These are phyloP conservation scores for Ophiostoma piceae DNA, from an alignment of 2,329 filamentous ascomycete genomes.

Conservation along the genomic window DNA sequence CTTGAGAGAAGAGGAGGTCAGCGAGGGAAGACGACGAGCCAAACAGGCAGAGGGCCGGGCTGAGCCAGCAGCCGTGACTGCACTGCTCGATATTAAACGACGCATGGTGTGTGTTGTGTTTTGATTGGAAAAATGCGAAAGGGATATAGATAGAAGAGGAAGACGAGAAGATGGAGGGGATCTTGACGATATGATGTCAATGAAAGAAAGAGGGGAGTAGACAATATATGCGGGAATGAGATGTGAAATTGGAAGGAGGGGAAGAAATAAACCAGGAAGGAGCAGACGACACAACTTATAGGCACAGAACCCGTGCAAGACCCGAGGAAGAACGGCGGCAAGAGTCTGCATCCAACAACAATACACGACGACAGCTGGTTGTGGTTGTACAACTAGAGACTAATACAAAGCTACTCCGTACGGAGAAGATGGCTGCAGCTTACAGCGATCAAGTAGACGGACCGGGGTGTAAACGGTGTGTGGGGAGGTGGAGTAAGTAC, in stretches of 20 bases:
- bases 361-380: background rate
- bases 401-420: background rate
- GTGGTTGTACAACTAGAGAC: background rate
- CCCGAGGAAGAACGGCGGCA: background rate
- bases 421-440: background rate
- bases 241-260: background rate
- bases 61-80: constrained; percentile 31
- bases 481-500: background rate
- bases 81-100: constrained; percentile 42
- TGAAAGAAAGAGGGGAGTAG: background rate
- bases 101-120: constrained; percentile 37
- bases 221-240: background rate
- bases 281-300: background rate
- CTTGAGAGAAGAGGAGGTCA: background rate
- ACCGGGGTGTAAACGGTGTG: constrained; percentile 1
- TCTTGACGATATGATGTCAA: background rate
- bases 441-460: background rate
- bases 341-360: background rate
- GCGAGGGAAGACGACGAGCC: background rate
- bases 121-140: background rate
- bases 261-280: background rate
- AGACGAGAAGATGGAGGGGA: background rate
- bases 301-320: background rate
- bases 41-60: constrained; percentile 15
- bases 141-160: background rate